These are phyloP conservation scores for Eurotiales sp. DNA, from an alignment of 2,329 filamentous ascomycete species.

Conservation along the genomic window DNA sequence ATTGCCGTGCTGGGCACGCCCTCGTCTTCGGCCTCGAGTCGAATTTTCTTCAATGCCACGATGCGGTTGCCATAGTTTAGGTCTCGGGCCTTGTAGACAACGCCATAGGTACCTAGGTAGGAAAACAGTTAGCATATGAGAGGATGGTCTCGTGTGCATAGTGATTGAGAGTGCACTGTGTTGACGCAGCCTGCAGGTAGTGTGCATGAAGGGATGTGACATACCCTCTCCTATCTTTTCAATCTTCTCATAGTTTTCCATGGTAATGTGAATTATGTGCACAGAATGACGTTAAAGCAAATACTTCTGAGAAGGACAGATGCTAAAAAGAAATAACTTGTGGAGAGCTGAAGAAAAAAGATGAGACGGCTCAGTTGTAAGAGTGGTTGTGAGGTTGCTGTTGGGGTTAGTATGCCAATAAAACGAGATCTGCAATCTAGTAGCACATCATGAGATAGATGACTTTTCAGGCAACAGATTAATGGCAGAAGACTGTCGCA, in stretches of 20 bases:
- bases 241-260: conserved; percentile 96
- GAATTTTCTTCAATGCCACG: conserved; percentile 92
- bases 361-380: neutral
- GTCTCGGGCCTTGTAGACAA: conserved; percentile 91
- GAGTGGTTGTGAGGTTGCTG: conserved; percentile 2
- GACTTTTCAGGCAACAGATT: neutral
- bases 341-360: neutral
- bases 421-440: neutral
- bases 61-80: conserved; percentile 77
- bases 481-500: neutral
- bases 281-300: neutral
- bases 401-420: conserved; percentile 1
- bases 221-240: conserved; percentile 95
- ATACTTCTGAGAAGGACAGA: too few relatives aligned
- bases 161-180: neutral
- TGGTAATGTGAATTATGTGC: conserved; percentile 32
- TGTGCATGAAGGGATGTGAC: conserved; percentile 23
- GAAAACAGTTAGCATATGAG: conserved; percentile 9
- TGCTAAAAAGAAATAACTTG: neutral
- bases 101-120: conserved; percentile 77
- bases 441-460: conserved; percentile 30
- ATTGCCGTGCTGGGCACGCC: conserved; percentile 90
- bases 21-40: conserved; percentile 91
- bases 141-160: neutral
- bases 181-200: neutral